Percentiles rank a stretch among this genome's conserved stretches.
These are phyloP conservation scores for Mycena filopes DNA, from an alignment of 768 basidiomycete species.

Conservation along the genomic window DNA sequence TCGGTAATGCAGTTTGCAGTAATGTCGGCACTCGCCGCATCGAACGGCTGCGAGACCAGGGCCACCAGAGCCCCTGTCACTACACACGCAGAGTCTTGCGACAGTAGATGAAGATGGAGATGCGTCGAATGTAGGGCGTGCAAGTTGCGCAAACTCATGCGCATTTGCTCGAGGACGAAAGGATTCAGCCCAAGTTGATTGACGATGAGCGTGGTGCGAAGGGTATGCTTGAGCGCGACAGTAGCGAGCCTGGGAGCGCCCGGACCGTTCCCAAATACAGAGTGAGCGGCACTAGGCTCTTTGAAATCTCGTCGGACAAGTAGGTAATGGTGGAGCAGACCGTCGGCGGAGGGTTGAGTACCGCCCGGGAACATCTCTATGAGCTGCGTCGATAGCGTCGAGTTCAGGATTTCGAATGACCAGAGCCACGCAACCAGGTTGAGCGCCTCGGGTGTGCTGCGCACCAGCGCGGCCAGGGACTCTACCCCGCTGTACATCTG, in stretches of 20 bases:
- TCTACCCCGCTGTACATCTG: conserved; percentile 16
- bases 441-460: not conserved
- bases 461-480: conserved; percentile 12
- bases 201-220: not conserved
- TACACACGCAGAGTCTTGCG: conserved; percentile 5
- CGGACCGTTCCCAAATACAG: too few species aligned
- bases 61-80: conserved; percentile 10
- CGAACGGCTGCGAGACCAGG: conserved; percentile 6
- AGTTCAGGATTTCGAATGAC: not conserved
- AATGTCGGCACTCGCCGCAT: conserved; percentile 5
- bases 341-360: conserved; percentile 9
- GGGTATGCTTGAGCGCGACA: conserved; percentile 8
- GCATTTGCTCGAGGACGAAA: not conserved
- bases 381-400: conserved; percentile 8
- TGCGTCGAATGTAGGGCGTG: conserved; percentile 11
- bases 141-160: conserved; percentile 2
- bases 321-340: not conserved
- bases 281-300: not conserved
- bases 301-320: not conserved
- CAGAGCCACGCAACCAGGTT: conserved; percentile 14
- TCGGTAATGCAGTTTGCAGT: not conserved
- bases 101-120: not conserved
- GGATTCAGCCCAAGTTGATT: not conserved
- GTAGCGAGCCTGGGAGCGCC: not conserved
- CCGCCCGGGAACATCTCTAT: conserved; percentile 11